Evolutionary conservation across 2,329 filamentous ascomycete species (phyloP), one percentile per base, ranked within the genome.

Genomic region (Fusarium proliferatum): DNA sequence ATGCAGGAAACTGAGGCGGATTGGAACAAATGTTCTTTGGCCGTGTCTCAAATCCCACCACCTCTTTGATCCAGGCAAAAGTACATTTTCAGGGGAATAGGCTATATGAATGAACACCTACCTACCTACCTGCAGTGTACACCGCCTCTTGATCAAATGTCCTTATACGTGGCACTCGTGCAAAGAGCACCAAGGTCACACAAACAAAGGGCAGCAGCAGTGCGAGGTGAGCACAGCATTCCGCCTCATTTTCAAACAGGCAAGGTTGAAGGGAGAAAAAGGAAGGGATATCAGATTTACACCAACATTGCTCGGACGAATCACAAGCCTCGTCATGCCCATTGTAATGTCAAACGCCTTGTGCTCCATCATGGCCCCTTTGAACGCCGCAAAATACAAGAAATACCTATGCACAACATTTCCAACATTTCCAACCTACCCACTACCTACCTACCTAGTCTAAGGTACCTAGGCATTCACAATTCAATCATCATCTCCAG

Each of bases 401-500:
- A 58, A 52, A 52, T 26, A 33, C 33, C 12, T 33, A 34, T 33
- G 45, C 38, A 42, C 39, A 65, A 26, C 36, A 48, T 33, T 36
- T 30, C 38, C 19, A 19, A 21, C 30, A 30, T 30, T 30, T 30
- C 30, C 30, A 30, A 30, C 30, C 30, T 30, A 30, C 30, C 30
- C 30, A 30, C 28, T 28, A 28, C 7, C 28, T 28, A 9, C 28
- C 23, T 23, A 23, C 23, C 28, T 28, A 33, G 30, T 33, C 30
- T 12, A 33, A 11, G 21, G 21, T 42, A 30, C 45, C 21, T n/a
- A 49, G 21, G n/a, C 34, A 33, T 39, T 41, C 41, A 26, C 28
- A 57, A 26, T 23, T 63, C 64, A 75, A 38, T 72, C 74, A 12
- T 78, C 77, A 11, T 78, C 77, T 17, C 79, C 80, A 17, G 75